A percentile compares a stretch with the other conserved stretches of the same genome.
Evolutionary conservation across 2,329 filamentous ascomycete species (phyloP).

Genomic region (Sporothrix euskadiensis): DNA sequence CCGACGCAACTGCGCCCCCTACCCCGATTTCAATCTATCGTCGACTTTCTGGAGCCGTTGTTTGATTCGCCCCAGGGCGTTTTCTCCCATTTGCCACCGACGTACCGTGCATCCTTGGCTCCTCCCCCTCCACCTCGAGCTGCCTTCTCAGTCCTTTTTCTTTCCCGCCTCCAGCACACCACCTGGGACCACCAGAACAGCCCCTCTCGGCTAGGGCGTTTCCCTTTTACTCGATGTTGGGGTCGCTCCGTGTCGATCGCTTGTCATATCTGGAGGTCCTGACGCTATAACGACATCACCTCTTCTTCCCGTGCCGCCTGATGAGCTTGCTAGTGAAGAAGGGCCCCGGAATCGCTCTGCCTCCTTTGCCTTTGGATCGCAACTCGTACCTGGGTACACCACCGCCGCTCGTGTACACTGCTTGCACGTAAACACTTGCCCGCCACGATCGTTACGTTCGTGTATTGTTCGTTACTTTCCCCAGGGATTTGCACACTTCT

Average conservation of each 20-base stretch:
- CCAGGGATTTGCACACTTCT: background rate
- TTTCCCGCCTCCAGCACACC: background rate
- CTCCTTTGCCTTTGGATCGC: constrained; percentile 10
- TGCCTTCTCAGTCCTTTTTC: background rate
- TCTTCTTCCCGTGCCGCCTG: constrained; percentile 27
- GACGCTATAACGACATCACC: constrained; percentile 20
- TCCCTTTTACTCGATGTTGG: background rate
- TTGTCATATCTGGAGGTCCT: background rate
- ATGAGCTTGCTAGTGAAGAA: constrained; percentile 49
- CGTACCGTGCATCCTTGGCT: background rate
- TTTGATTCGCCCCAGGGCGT: constrained; percentile 1
- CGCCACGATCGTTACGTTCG: background rate
- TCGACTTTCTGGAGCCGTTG: background rate
- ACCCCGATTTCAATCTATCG: constrained; percentile 3
- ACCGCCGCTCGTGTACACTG: background rate
- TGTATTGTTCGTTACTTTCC: background rate
- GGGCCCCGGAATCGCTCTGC: constrained; percentile 28
- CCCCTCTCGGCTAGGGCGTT: constrained; percentile 6
- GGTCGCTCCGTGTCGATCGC: constrained; percentile 3
- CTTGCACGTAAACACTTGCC: constrained; percentile 3
- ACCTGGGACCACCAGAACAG: background rate
- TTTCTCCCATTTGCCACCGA: constrained; percentile 10
- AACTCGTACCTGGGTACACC: constrained; percentile 13
- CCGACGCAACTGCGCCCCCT: constrained; percentile 5
- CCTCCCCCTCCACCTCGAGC: background rate